A percentile compares a stretch with the other conserved stretches of the same genome.
phyloP scores from a whole-genome alignment of 2,329 filamentous ascomycete genomes.

The Trichoderma sp. region DNA sequence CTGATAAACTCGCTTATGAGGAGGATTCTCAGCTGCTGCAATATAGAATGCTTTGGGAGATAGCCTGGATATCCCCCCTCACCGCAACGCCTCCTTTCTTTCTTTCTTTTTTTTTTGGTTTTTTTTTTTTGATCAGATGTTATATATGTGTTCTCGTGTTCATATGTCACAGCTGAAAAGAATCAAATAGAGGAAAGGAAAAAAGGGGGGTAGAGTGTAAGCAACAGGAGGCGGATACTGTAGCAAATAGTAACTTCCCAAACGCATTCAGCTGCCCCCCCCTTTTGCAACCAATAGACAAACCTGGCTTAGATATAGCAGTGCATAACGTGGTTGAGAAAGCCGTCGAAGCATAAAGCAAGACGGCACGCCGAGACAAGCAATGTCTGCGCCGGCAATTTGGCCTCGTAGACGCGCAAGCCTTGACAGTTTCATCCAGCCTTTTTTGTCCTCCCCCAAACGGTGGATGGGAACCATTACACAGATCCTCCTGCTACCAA shows the following conservation, averaged over 20 bases:
- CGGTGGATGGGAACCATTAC: neutral
- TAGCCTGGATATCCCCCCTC: neutral
- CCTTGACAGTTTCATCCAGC: neutral
- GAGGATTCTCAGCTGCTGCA: conserved; percentile 24
- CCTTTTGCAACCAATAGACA: neutral
- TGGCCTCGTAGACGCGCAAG: neutral
- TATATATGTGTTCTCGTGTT: neutral
- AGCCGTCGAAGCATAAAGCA: neutral
- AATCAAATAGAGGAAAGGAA: neutral
- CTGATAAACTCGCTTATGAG: neutral
- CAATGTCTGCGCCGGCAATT: neutral
- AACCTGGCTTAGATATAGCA: neutral
- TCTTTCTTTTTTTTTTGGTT: too few species aligned
- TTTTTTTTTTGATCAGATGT: neutral
- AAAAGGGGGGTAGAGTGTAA: neutral
- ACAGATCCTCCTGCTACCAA: neutral
- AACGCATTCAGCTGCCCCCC: neutral
- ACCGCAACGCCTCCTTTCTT: neutral
- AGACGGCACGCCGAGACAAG: neutral
- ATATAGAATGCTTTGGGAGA: conserved; percentile 14
- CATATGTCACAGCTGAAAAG: neutral
- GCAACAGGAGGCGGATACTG: neutral
- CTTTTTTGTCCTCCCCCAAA: too few species aligned
- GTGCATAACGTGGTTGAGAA: neutral
- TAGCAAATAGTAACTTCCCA: neutral